phyloP scores from a whole-genome alignment of 78 protist genomes.

The slime mould (Dictyostelium discoideum) region DNA sequence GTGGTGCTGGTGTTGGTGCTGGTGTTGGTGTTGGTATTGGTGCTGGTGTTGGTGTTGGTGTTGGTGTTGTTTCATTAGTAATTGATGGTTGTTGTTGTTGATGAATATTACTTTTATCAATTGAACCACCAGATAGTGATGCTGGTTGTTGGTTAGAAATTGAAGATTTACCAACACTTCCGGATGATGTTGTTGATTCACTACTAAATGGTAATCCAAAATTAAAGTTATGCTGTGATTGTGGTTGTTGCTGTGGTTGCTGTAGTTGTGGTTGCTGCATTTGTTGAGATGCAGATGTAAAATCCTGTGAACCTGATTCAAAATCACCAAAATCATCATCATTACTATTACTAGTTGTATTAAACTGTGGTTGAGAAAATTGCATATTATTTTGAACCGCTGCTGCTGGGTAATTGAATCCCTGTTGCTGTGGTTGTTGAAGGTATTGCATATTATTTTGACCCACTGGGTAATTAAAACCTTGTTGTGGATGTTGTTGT shows the following conservation, averaged over 20 bases:
- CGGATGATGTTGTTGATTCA: neutral
- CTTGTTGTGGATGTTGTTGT: constrained; percentile 19
- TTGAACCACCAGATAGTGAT: neutral
- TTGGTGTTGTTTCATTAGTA: neutral
- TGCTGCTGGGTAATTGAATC: neutral
- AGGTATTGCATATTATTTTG: constrained; percentile 27
- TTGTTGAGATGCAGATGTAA: neutral
- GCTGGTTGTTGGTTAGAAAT: neutral
- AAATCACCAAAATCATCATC: constrained; percentile 41
- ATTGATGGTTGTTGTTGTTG: too few species aligned
- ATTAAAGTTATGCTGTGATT: constrained; percentile 2
- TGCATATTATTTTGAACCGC: neutral
- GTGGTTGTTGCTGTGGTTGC: neutral
- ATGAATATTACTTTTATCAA: neutral
- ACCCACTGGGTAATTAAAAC: constrained; percentile 1
- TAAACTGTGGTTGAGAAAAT: neutral
- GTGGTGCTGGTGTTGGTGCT: neutral
- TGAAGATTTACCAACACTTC: neutral
- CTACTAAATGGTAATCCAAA: neutral
- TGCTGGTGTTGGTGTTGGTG: neutral
- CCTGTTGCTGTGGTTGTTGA: constrained; percentile 37
- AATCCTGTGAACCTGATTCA: constrained; percentile 5
- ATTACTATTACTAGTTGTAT: neutral
- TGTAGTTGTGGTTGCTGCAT: neutral
- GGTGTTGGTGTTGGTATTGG: neutral